Base-by-base conservation (phyloP, 768 basidiomycete genomes). In the Mycena crocata region DNA sequence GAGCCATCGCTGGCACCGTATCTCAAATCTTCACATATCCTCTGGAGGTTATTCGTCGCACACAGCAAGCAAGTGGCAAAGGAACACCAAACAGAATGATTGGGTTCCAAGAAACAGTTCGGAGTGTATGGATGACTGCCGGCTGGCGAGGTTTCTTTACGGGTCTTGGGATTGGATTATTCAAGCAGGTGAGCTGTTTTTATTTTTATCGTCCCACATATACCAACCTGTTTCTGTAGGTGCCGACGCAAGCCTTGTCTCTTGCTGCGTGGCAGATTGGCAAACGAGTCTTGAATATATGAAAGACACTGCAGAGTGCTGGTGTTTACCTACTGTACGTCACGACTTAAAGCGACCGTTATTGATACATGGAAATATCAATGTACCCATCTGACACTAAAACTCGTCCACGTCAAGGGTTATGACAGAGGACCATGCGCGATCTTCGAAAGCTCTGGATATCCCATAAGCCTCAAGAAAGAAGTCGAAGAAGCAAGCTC, bases 401-500 rank as follows among this genome's bases (percentile, higher is more conserved):
- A 81, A 71, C 30, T 68, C 61, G 51, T 83, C 82, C 34, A 83
- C 69, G 61, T 83, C 72, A 5, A 85, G 72, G n/a, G 71, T 66
- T 19, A 84, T 52, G 50, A 77, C 71, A 64, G 74, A 79, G 19
- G 79, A 81, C 85, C 85, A 87, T n/a, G 85, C 83, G 24, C 85
- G 75, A 31, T 83, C 82, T 68, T 86, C 83, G 56, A 80, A 87
- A 4, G 82, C 84, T 66, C 81, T 70, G 46, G 45, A 23, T n/a
- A 32, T 31, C 57, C 37, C 26, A 40, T 55, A n/a, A 23, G 37
- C 19, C 21, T 39, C 9, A 5, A 15, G 26, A 31, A 23, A 48
- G 10, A 23, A 17, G 15, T 30, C 6, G 1, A 21, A 57, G 24
- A 30, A 44, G 17, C 17, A 37, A 3, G n/a, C 26, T 68, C 35